These are phyloP conservation scores for Aspergillus sparsus DNA, from an alignment of 495 filamentous ascomycete genomes.

Conservation along the genomic window DNA sequence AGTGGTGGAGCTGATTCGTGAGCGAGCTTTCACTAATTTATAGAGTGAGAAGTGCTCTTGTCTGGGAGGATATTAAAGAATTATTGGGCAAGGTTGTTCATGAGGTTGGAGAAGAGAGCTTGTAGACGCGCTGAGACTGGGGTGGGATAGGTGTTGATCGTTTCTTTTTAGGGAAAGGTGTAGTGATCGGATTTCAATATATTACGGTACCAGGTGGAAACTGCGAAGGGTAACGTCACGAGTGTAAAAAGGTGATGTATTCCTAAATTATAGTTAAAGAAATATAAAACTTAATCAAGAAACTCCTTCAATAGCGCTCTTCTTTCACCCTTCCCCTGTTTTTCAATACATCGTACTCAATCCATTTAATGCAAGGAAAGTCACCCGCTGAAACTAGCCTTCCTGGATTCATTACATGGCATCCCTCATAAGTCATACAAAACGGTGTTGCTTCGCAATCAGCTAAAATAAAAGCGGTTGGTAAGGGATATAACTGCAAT, in stretches of 20 bases:
- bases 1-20: no score
- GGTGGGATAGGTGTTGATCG: no score
- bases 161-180: no score
- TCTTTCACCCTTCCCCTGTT: slow-evolving; percentile 57
- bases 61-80: no score
- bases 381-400: slow-evolving; percentile 64
- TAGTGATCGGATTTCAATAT: no score
- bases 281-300: background rate
- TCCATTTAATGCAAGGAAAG: slow-evolving; percentile 70
- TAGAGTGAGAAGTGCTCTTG: no score
- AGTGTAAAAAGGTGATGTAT: background rate
- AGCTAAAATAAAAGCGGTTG: slow-evolving; percentile 76
- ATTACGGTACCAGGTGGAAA: no score
- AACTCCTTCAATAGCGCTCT: slow-evolving; percentile 36
- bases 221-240: no score
- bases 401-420: slow-evolving; percentile 94
- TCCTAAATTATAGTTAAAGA: slow-evolving; percentile 1
- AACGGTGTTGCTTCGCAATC: slow-evolving; percentile 81
- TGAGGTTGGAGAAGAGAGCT: no score
- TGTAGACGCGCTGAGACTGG: no score
- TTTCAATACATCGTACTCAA: slow-evolving; percentile 75
- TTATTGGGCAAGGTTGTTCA: no score
- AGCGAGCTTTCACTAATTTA: no score
- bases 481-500: slow-evolving; percentile 82
- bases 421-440: slow-evolving; percentile 87